Evolutionary conservation across 2,329 filamentous ascomycete genomes (phyloP).

Genomic region (Aureobasidium sp.): DNA sequence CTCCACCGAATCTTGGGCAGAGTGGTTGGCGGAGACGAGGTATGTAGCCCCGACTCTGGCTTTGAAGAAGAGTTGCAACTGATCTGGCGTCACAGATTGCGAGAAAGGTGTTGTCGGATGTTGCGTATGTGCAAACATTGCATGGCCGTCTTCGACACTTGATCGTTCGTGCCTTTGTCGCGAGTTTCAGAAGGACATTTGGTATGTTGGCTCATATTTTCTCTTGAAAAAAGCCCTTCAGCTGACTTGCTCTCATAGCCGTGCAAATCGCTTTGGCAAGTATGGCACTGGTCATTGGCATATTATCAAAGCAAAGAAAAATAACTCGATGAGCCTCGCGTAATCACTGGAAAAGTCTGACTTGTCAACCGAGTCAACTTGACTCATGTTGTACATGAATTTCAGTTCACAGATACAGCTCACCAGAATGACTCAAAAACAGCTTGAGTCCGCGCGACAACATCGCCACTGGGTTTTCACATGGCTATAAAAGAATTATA

Average conservation of each 20-base stretch:
- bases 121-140: slow-evolving; percentile 34
- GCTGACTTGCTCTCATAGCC: neutral
- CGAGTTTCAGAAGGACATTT: slow-evolving; percentile 4
- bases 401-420: too few species aligned
- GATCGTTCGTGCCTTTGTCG: slow-evolving; percentile 3
- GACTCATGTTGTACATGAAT: too few species aligned
- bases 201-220: neutral
- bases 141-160: slow-evolving; percentile 16
- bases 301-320: slow-evolving; percentile 1
- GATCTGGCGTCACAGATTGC: slow-evolving; percentile 16
- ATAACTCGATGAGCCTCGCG: neutral
- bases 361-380: too few species aligned
- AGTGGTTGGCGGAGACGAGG: slow-evolving; percentile 25
- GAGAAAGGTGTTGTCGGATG: slow-evolving; percentile 15
- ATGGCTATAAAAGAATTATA: too few species aligned
- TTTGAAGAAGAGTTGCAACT: slow-evolving; percentile 13
- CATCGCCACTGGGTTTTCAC: too few species aligned
- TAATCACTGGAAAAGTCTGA: too few species aligned
- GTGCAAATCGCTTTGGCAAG: slow-evolving; percentile 9
- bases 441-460: neutral
- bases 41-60: neutral
- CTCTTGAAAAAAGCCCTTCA: neutral
- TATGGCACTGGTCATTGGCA: neutral
- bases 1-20: slow-evolving; percentile 28
- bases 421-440: neutral